Evolutionary conservation across 2,329 filamentous ascomycete genomes (phyloP), one percentile per base, ranked within the genome.

Genomic region (Macrophomina pseudophaseolina): DNA sequence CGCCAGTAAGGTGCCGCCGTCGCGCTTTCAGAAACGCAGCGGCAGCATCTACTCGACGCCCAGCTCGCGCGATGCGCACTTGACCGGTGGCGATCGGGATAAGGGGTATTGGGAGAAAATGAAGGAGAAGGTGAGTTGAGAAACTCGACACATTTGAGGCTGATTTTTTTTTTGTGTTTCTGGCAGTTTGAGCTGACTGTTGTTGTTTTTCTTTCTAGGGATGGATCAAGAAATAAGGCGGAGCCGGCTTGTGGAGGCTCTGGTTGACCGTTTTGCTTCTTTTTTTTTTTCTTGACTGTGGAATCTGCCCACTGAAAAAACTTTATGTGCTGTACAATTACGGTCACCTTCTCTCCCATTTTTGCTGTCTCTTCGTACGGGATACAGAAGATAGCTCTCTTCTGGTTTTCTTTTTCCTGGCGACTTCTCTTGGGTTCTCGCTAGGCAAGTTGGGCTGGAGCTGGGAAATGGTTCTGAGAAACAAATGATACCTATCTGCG

Each of bases 41-140:
- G 88, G 88, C 65, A 90, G 86, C 74, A 89, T 90, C 77, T 90
- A 88, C 74, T 86, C 87, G 54, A 91, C 89, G 8, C 88, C 87
- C 2, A 81, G 81, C 72, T 89, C 86, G 30, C 85, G 88, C 67
- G 89, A 91, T 75, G 88, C 87, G 18, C 87, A 90, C 73, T 80
- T 90, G 62, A 88, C 87, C 65, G 71, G 72, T 3, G n/a, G n/a
- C n/a, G 56, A 54, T 16, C 83, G 84, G 69, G 80, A 85, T 71
- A 85, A 86, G 40, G 73, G 72, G 69, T 90, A 88, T 76, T 85
- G 88, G 74, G 85, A 87, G 68, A 88, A 80, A 74, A 66, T 80
- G 59, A 80, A 79, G 74, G 76, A 80, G 70, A 80, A 80, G 77
- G 78, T 76, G 54, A 67, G 68, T 51, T 38, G 23, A 23, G 23